These are phyloP conservation scores for Zoysia matrella DNA, from an alignment of 202 grass and related monocot species.

Conservation along the genomic window DNA sequence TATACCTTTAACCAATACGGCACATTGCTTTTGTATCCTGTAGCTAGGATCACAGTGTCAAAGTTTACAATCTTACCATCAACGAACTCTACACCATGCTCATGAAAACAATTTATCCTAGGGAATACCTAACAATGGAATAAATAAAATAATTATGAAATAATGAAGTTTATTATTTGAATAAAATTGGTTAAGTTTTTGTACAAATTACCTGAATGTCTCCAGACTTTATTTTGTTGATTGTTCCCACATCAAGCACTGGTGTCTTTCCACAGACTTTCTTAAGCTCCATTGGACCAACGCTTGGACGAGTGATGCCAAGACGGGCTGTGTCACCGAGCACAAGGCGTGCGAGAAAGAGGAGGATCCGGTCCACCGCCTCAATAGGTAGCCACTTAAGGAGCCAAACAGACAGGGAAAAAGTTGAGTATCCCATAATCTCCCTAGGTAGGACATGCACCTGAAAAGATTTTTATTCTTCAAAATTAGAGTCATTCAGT, in stretches of 20 bases:
- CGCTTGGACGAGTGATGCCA: constrained; percentile 64
- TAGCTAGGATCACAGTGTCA: constrained; percentile 78
- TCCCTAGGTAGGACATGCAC: constrained; percentile 78
- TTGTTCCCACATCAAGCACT: constrained; percentile 79
- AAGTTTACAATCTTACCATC: constrained; percentile 65
- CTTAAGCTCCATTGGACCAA: constrained; percentile 17
- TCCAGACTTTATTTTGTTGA: constrained; percentile 77
- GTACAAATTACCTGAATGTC: constrained; percentile 57
- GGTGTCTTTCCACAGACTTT: constrained; percentile 72
- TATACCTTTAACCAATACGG: constrained; percentile 90
- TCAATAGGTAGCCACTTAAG: constrained; percentile 50
- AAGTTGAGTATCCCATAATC: constrained; percentile 47
- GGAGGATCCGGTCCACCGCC: constrained; percentile 63
- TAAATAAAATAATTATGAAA: background rate
- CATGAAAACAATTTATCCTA: constrained; percentile 48
- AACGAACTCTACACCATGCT: constrained; percentile 65
- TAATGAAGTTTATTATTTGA: background rate
- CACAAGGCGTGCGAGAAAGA: constrained; percentile 48
- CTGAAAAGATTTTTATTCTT: constrained; percentile 34
- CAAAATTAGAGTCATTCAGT: too few relatives aligned
- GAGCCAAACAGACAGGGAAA: constrained; percentile 69
- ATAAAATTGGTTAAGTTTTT: too few relatives aligned
- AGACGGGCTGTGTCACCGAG: constrained; percentile 62
- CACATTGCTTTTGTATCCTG: constrained; percentile 87
- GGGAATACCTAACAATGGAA: constrained; percentile 56